Evolutionary conservation across 2,329 filamentous ascomycete genomes (phyloP).

Genomic region (Basipetospora chlamydospora): DNA sequence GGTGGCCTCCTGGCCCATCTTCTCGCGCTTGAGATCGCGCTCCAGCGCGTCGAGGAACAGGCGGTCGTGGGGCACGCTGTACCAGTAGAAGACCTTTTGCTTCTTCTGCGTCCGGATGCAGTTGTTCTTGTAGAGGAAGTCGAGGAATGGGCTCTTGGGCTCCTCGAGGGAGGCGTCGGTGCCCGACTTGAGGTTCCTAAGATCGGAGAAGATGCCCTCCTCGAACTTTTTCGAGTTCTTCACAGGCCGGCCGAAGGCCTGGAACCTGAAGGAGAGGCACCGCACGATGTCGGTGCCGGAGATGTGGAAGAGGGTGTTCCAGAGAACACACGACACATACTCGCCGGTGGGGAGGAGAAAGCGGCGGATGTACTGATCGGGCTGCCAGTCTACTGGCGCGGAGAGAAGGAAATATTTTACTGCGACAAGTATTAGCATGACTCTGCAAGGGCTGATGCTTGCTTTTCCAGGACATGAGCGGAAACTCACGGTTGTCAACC

Average conservation of each 20-base stretch:
- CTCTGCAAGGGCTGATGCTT: too few species aligned
- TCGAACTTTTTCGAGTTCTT: conserved; percentile 99
- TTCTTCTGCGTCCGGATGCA: conserved; percentile 99
- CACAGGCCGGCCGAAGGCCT: conserved; percentile 93
- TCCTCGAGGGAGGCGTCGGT: conserved; percentile 97
- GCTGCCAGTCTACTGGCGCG: conserved; percentile 92
- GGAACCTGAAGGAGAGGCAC: conserved; percentile 95
- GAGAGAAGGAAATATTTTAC: conserved; percentile 99
- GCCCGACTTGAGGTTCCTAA: conserved; percentile 95
- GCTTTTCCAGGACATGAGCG: too few species aligned
- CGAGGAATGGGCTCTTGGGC: conserved; percentile 94
- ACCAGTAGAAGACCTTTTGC: conserved; percentile 99
- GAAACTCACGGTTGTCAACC: conserved; percentile 77
- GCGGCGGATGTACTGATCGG: conserved; percentile 89
- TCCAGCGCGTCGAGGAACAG: conserved; percentile 95
- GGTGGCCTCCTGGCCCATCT: conserved; percentile 97
- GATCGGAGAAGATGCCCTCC: conserved; percentile 96
- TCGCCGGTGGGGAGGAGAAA: conserved; percentile 94
- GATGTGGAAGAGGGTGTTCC: conserved; percentile 99
- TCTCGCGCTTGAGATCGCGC: conserved; percentile 94
- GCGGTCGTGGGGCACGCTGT: conserved; percentile 94
- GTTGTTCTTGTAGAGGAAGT: conserved; percentile 99
- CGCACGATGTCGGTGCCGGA: conserved; percentile 97
- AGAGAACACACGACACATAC: conserved; percentile 96
- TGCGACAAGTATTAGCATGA: conserved; percentile 23